Evolutionary conservation across 495 filamentous ascomycete genomes (phyloP), one percentile per base, ranked within the genome.

Genomic region (Ascodesmis nigricans): DNA sequence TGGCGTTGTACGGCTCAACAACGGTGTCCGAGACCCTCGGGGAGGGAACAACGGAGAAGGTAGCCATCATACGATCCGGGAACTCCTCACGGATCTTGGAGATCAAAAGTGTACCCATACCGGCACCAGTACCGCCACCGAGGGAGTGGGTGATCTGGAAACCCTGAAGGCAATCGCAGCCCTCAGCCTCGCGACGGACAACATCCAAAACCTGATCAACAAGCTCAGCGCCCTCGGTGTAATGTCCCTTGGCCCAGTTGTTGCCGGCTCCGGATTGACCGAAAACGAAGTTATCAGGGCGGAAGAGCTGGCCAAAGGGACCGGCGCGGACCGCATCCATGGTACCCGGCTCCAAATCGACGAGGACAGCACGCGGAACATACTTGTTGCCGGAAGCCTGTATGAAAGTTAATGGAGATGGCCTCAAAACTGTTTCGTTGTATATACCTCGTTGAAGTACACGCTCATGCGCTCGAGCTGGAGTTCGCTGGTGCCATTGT

Each of bases 1-100:
- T 99, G 53, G 87, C 87, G 62, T 99, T 99, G 73, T 99, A 99
- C 41, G 87, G 87, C 69, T 99, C 87, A 57, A 99, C 87, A 52
- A 99, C 87, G 58, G 87, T 99, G 56, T 99, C 87, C 43, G 90
- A 95, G 48, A 99, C 87, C 74, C 95, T 99, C 54, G 87, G 87
- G n/a, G 87, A 95, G 44, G 87, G 87, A 32, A 99, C 73, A 53
- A 99, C 87, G 54, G 87, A 99, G 76, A 93, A 99, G 44, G 87
- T 99, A 46, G 87, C 87, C 87, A 99, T 99, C 87, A 99, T 99
- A 53, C 87, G 83, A 66, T 99, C 87, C 53, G 87, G 87, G 69
- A 99, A 99, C 65, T 99, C 87, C 68, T 99, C 87, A 59, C 87
- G 87, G 58, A 99, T 95, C 78, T 99, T 99, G 64, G 83, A 93